A percentile compares a stretch with the other conserved stretches of the same genome.
Evolutionary conservation across 768 basidiomycete species (phyloP).

Genomic region (Tulasnella calospora): DNA sequence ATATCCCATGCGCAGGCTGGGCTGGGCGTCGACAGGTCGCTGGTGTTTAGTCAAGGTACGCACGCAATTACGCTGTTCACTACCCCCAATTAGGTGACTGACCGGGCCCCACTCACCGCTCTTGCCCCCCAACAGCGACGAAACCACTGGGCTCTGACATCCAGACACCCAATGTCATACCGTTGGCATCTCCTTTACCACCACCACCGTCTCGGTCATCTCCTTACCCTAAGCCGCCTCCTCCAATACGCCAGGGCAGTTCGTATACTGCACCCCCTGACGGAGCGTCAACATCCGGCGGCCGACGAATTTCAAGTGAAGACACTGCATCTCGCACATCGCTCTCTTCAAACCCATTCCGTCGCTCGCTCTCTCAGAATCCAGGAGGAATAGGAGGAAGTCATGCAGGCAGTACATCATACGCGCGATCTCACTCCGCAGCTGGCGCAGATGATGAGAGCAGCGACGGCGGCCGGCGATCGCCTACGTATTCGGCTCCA

Average conservation of each 20-base stretch:
- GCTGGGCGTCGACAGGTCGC: conserved; percentile 22
- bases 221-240: conserved; percentile 9
- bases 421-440: not conserved
- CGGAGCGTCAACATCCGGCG: not conserved
- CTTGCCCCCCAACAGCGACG: not conserved
- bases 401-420: not conserved
- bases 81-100: conserved; percentile 1
- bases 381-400: not conserved
- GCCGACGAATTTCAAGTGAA: conserved; percentile 13
- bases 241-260: conserved; percentile 3
- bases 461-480: conserved; percentile 5
- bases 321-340: conserved; percentile 1
- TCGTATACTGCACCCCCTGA: not conserved
- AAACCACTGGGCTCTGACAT: conserved; percentile 15
- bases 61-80: conserved; percentile 1
- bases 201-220: not conserved
- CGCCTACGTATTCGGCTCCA: not conserved
- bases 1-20: conserved; percentile 28
- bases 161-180: not conserved
- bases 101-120: not conserved
- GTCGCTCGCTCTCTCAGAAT: conserved; percentile 20
- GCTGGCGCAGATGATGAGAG: not conserved
- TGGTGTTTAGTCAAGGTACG: conserved; percentile 29
- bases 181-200: not conserved
- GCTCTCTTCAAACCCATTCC: conserved; percentile 21